phyloP scores from a whole-genome alignment of 331 rosid species.

The Quercus tomentella region DNA sequence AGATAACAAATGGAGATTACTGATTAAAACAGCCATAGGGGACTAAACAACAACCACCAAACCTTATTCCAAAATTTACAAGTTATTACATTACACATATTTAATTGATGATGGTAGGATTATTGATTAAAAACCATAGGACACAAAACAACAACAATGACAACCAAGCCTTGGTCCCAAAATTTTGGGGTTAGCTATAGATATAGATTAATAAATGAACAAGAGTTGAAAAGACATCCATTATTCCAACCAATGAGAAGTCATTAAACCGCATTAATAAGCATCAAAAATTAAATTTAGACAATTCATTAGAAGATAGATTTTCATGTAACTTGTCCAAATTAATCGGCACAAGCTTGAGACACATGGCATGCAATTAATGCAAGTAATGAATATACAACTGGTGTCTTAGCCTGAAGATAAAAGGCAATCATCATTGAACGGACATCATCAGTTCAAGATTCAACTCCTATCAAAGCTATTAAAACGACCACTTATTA shows the following conservation, averaged over 20 bases:
- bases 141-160: neutral
- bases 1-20: neutral
- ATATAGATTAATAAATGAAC: neutral
- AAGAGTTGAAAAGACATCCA: neutral
- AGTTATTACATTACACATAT: neutral
- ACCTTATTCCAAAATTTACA: neutral
- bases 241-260: neutral
- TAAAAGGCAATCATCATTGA: no score
- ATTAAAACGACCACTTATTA: neutral
- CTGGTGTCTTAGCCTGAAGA: no score
- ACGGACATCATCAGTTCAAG: no score
- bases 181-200: no score
- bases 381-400: neutral
- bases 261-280: neutral
- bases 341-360: neutral
- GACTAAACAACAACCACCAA: constrained; percentile 2
- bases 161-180: no score
- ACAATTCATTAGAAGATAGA: neutral
- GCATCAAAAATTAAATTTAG: neutral
- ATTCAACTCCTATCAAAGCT: no score
- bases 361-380: neutral
- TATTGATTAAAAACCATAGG: neutral
- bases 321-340: neutral
- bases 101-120: neutral
- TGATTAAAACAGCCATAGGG: neutral